Base-by-base conservation (phyloP, 2,329 filamentous ascomycete species). In the Fulvia fulva region DNA sequence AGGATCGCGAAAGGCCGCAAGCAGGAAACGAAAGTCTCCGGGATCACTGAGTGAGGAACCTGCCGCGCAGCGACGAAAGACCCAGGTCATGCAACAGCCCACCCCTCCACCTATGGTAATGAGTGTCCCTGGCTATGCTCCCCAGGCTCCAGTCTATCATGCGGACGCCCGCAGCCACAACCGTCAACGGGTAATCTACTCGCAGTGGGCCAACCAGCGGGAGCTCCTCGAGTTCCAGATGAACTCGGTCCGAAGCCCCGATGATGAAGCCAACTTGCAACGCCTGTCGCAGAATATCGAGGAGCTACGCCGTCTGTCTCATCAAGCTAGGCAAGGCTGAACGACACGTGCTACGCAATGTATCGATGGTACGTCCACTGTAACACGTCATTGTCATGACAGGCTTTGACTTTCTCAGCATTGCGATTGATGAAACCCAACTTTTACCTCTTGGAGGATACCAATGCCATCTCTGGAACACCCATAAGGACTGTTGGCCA, bases 21-120 rank as follows among this genome's bases (percentile, higher is more conserved):
- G 66, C 28, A 64, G 69, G 32, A 71, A 71, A 58, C 63, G 69
- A 37, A 72, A 69, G 62, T 62, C 66, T 16, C 58, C 63, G 30
- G 60, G 53, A 2, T 55, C 66, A 21, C 22, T 56, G 2, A 51
- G 53, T n/a, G 63, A 60, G 21, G 65, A 66, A 53, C 63, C 68
- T 22, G 56, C 55, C 45, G 61, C 63, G 23, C 63, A 56, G 54
- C 53, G 62, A 5, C 45, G 47, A 14, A 64, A 64, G 52, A 51
- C 52, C 8, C 55, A 59, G 51, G 47, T 43, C 19, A n/a, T 51
- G 11, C 54, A 59, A 19, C 56, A 53, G n/a, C 61, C 57, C 37
- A 37, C 53, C 12, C 58, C 56, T 25, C 55, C 57, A 25, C 51
- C 51, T 7, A 55, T 61, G 56, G 49, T 47, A 3, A 50, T 58